These are phyloP conservation scores for Wickerhamiella kurtzmanii DNA, from an alignment of 805 yeast genomes.

Conservation along the genomic window DNA sequence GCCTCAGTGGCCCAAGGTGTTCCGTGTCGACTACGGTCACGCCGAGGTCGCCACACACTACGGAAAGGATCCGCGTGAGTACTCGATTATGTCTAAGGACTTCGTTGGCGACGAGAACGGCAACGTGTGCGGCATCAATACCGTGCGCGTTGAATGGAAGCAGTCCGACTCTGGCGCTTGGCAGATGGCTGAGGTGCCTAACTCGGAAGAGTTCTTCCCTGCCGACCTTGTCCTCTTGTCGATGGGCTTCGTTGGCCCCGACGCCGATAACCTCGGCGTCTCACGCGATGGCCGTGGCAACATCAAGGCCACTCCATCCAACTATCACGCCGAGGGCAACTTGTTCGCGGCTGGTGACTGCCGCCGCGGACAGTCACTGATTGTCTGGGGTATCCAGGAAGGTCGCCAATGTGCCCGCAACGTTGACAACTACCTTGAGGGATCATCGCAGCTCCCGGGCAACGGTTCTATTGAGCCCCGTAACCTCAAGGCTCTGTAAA, in stretches of 20 bases:
- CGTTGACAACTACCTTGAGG: conserved; percentile 70
- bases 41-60: conserved; percentile 87
- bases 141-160: conserved; percentile 97
- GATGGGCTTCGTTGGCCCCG: conserved; percentile 98
- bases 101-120: conserved; percentile 92
- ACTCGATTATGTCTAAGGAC: conserved; percentile 88
- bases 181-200: conserved; percentile 98
- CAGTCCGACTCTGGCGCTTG: conserved; percentile 90
- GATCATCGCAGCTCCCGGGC: conserved; percentile 75
- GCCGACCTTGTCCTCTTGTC: conserved; percentile 89
- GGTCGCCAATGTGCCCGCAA: conserved; percentile 97
- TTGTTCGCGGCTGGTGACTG: conserved; percentile 96
- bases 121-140: conserved; percentile 86
- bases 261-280: conserved; percentile 54
- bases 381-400: conserved; percentile 99
- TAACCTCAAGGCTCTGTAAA: conserved; percentile 30
- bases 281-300: conserved; percentile 77
- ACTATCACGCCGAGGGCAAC: conserved; percentile 61
- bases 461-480: conserved; percentile 86
- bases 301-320: conserved; percentile 44
- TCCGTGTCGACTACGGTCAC: conserved; percentile 97
- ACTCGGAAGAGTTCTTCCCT: conserved; percentile 83
- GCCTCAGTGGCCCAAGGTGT: conserved; percentile 99
- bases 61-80: conserved; percentile 96
- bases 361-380: conserved; percentile 94